Conservation (phyloP, 768 basidiomycete species). For the Pleurotus pulmonarius region DNA sequence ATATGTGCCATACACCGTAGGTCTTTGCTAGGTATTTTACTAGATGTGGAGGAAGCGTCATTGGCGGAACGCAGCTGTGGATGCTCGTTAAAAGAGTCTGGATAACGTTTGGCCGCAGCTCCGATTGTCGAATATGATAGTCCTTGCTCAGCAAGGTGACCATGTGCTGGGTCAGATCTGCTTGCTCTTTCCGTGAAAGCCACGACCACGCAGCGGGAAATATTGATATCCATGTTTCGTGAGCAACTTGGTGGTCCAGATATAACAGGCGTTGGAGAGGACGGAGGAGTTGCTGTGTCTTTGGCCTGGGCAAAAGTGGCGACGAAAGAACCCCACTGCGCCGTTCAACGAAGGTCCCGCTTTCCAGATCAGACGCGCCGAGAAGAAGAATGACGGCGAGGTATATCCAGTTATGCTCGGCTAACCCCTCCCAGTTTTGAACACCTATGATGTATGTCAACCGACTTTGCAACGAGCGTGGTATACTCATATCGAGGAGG, state of each 20-base stretch:
- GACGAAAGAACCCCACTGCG: conserved; percentile 28
- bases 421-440: conserved; percentile 91
- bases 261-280: conserved; percentile 82
- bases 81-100: conserved; percentile 86
- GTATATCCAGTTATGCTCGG: conserved; percentile 92
- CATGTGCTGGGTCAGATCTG: conserved; percentile 84
- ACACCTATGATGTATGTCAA: conserved; percentile 88
- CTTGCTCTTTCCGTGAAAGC: conserved; percentile 83
- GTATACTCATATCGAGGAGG: conserved; percentile 84
- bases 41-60: conserved; percentile 90
- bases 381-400: conserved; percentile 87
- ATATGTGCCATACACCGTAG: conserved; percentile 93
- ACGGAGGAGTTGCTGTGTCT: conserved; percentile 56
- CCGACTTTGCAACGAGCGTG: conserved; percentile 75
- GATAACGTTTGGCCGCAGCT: conserved; percentile 87
- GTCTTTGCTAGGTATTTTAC: conserved; percentile 96
- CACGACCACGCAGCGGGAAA: conserved; percentile 87
- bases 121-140: conserved; percentile 86
- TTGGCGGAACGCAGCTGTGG: conserved; percentile 80
- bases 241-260: conserved; percentile 72
- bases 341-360: conserved; percentile 33
- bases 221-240: conserved; percentile 82
- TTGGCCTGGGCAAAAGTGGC: conserved; percentile 32
- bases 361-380: conserved; percentile 49
- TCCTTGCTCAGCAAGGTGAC: conserved; percentile 90